Percentiles rank a stretch among this genome's conserved stretches.
phyloP scores from a whole-genome alignment of 2,329 filamentous ascomycete genomes.

The Neonectria magnoliae region DNA sequence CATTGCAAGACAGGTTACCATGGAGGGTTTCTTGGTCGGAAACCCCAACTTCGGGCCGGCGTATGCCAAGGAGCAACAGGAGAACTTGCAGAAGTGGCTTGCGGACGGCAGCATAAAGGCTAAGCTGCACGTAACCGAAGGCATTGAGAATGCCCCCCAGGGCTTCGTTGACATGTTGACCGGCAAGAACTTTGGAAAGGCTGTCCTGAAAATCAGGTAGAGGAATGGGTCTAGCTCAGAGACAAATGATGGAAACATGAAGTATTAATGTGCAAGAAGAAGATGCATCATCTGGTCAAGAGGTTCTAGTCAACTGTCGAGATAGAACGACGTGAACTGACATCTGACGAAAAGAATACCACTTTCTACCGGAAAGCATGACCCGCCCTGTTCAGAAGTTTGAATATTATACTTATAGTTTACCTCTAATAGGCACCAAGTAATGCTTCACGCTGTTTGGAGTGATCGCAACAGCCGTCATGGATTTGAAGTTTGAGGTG shows the following conservation, averaged over 20 bases:
- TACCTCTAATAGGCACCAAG: too few species aligned
- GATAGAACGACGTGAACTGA: too few species aligned
- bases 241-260: neutral
- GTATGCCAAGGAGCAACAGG: slow-evolving; percentile 76
- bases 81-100: slow-evolving; percentile 81
- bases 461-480: too few species aligned
- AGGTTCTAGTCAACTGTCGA: too few species aligned
- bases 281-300: too few species aligned
- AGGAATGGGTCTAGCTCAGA: neutral
- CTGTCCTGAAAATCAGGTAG: slow-evolving; percentile 71
- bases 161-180: slow-evolving; percentile 79
- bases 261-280: too few species aligned
- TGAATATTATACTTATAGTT: too few species aligned
- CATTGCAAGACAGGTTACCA: slow-evolving; percentile 73
- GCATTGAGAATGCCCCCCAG: slow-evolving; percentile 81
- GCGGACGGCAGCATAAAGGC: slow-evolving; percentile 79
- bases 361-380: too few species aligned
- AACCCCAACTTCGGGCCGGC: slow-evolving; percentile 73
- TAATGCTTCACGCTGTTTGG: too few species aligned
- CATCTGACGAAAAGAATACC: too few species aligned
- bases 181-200: slow-evolving; percentile 89
- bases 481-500: too few species aligned
- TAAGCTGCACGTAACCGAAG: slow-evolving; percentile 73
- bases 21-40: slow-evolving; percentile 80
- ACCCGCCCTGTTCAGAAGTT: too few species aligned